Conservation (phyloP, 78 protist species). For the Creolimax fragrantissima region DNA sequence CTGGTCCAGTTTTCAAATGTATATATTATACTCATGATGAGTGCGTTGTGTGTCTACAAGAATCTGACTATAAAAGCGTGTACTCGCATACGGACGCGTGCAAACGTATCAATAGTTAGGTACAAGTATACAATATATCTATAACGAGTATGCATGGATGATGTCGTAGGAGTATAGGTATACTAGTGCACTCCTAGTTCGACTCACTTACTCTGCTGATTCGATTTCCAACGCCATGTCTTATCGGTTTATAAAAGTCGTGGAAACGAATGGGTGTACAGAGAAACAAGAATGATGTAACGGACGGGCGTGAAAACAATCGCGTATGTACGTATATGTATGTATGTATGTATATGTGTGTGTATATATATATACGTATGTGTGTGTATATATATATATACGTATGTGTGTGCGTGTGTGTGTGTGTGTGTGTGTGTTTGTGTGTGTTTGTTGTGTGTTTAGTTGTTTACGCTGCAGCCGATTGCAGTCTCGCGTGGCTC, state of each 20-base stretch:
- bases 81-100: not conserved
- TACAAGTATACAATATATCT: not conserved
- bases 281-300: not conserved
- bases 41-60: not conserved
- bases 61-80: not conserved
- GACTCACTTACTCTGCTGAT: slow-evolving; percentile 16
- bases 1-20: not conserved
- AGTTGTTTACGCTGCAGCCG: too few species aligned
- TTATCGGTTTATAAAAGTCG: not conserved
- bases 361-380: not conserved
- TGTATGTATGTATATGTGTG: not conserved
- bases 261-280: not conserved
- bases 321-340: not conserved
- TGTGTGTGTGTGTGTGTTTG: not conserved
- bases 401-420: not conserved
- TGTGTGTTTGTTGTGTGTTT: not conserved
- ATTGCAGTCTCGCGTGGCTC: too few species aligned
- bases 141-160: not conserved
- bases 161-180: not conserved
- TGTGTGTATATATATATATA: not conserved
- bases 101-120: not conserved
- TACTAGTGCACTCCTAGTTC: not conserved
- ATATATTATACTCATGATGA: not conserved
- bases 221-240: slow-evolving; percentile 1
- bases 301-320: not conserved